Evolutionary conservation across 2,329 filamentous ascomycete genomes (phyloP).

Genomic region (Apiospora malaysiana): DNA sequence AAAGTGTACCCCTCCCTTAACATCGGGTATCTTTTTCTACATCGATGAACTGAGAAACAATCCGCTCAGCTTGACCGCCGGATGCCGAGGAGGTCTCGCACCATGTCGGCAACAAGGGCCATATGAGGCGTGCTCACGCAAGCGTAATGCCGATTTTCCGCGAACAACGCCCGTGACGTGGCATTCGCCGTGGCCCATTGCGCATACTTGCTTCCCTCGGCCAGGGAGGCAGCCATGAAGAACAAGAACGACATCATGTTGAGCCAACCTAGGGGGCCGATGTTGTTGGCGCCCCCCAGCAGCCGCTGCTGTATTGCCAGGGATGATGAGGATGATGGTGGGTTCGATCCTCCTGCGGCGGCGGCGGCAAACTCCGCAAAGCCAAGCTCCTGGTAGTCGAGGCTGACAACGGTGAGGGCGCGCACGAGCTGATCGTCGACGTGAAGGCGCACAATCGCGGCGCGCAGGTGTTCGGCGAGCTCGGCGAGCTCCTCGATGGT

Average conservation of each 20-base stretch:
- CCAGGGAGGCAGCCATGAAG: conserved; percentile 7
- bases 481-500: background rate
- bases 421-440: background rate
- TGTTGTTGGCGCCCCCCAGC: background rate
- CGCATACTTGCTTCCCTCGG: conserved; percentile 19
- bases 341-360: background rate
- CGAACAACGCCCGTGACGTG: conserved; percentile 4
- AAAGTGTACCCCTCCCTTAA: background rate
- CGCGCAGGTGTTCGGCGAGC: background rate
- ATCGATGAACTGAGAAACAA: background rate
- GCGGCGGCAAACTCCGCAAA: background rate
- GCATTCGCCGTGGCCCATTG: conserved; percentile 10
- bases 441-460: background rate
- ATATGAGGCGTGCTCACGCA: conserved; percentile 14
- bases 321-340: background rate
- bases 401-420: background rate
- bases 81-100: background rate
- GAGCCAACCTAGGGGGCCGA: background rate
- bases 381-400: background rate
- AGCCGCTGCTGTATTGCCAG: background rate
- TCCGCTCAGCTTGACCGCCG: background rate
- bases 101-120: background rate
- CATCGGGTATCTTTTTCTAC: background rate
- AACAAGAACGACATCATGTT: background rate
- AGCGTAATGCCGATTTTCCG: background rate